Base-by-base conservation (phyloP, 805 yeast genomes). In the Wickerhamiella parazyma region DNA sequence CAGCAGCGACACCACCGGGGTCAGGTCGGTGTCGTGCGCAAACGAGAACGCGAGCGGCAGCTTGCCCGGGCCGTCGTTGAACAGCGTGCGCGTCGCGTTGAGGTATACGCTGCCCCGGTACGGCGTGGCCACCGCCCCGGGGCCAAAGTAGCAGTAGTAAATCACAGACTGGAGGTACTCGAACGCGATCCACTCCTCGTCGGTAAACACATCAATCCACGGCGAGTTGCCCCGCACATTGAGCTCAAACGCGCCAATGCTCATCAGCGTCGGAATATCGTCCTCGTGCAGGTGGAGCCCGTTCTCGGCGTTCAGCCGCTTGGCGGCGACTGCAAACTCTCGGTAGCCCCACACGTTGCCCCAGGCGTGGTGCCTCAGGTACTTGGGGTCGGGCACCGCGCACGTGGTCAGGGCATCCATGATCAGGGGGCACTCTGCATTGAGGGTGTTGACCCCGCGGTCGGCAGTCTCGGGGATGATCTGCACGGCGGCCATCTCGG, bases 21-120 rank as follows among this genome's bases (percentile, higher is more conserved):
- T 73, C 33, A 75, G 57, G 52, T 75, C 77, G 19, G 76, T 73
- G 55, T 75, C 80, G 57, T 75, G 80, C n/a, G 75, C 66, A 55
- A 74, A 74, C 12, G 68, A 62, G 42, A 68, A 63, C 56, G 69
- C 64, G 26, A 75, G 55, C 48, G 69, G 57, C 11, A 54, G 51
- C 16, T 49, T 64, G 48, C 42, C 33, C 12, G 43, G 43, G 14
- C 64, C 65, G 36, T 64, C 63, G 51, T 64, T 60, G 48, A 74
- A 63, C 46, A 73, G 55, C 11, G 63, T 55, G 39, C 69, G 59
- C 8, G 76, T 62, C 10, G 78, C 76, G 46, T 72, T 67, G 48
- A 72, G 58, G 53, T 66, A 67, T 6, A 67, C 62, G 3, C 69
- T 64, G 2, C 76, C 78, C 42, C 67, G 63, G 6, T 61, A 42